Base-by-base conservation (phyloP, 2,329 filamentous ascomycete genomes). In the Colletotrichum trifolii region DNA sequence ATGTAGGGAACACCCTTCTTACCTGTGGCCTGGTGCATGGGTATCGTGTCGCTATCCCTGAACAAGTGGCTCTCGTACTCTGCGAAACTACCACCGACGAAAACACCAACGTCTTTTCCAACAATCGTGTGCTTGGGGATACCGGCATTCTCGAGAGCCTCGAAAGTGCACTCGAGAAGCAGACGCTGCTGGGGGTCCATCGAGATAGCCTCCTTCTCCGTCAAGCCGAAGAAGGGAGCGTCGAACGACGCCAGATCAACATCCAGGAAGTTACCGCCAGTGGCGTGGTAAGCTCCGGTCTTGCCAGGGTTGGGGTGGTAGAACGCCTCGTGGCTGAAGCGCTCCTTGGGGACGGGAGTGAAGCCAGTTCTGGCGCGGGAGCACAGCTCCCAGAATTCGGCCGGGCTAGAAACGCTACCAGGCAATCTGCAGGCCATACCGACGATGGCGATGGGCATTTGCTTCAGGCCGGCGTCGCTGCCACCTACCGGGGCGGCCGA, bases 111-210 rank as follows among this genome's bases (percentile, higher is more conserved):
- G 47, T 83, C 77, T 58, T 78, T 77, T 6, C 83, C 83, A 2
- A 82, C 76, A 42, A 85, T 77, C 8, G 72, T 69, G 35, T 83
- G 80, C 69, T 81, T 82, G 8, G 82, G 78, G 15, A 85, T 76
- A 8, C 83, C 84, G 2, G 83, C 83, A 60, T 81, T 84, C 68
- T 87, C 84, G 9, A 87, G 74, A 0, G 83, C 83, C 70, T 87
- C 84, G 64, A 83, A 87, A 0, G 82, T 81, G 64, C 81, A 84
- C 70, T 87, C 84, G 2, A 86, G 75, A 8, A 85, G 75, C 17
- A 85, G 74, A 1, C 85, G 77, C 62, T 86, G 83, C 65, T 86
- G 84, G 0, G 85, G 85, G 53, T 87, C 84, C 81, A 86, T 83
- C 0, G 82, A 81, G 52, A 76, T 76, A 35, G 81, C 83, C 71